phyloP scores from a whole-genome alignment of 2,329 filamentous ascomycete genomes.

The Cephalotrichum gorgonifer region DNA sequence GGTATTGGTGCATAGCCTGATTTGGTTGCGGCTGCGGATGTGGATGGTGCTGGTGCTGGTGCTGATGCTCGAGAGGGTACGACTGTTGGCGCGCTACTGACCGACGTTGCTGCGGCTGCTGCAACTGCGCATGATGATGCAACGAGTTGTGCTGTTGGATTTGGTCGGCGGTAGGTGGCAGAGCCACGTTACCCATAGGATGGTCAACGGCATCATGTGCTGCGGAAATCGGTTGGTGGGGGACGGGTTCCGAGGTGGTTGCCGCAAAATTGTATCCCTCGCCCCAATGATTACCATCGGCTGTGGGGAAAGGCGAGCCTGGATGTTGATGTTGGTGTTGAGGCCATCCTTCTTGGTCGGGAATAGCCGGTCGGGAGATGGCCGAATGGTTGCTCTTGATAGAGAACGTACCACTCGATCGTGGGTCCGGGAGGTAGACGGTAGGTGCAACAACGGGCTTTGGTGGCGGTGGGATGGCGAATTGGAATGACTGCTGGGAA shows the following conservation, averaged over 20 bases:
- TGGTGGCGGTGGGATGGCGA: background rate
- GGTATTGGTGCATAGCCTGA: conserved; percentile 5
- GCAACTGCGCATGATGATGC: background rate
- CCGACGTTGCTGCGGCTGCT: background rate
- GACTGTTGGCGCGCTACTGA: background rate
- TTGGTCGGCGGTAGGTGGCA: background rate
- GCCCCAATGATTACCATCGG: conserved; percentile 2
- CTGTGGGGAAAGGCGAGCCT: background rate
- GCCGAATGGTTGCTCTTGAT: background rate
- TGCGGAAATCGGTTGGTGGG: background rate
- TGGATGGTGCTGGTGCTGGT: conserved; percentile 4
- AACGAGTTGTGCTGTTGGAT: conserved; percentile 1
- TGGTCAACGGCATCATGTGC: background rate
- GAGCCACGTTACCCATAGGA: conserved; percentile 1
- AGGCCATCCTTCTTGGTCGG: conserved; percentile 3
- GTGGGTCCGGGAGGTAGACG: conserved; percentile 1
- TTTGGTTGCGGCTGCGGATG: conserved; percentile 4
- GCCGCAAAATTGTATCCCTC: conserved; percentile 3
- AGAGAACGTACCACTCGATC: background rate
- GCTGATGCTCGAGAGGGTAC: background rate
- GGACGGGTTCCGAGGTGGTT: background rate
- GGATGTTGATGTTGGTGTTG: conserved; percentile 2
- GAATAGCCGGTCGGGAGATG: background rate
- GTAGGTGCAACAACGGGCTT: background rate
- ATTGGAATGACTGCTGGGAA: conserved; percentile 1